Percentiles rank a stretch among this genome's conserved stretches.
Evolutionary conservation across 2,329 filamentous ascomycete genomes (phyloP).

Genomic region (Xylariomycetidae sp.): DNA sequence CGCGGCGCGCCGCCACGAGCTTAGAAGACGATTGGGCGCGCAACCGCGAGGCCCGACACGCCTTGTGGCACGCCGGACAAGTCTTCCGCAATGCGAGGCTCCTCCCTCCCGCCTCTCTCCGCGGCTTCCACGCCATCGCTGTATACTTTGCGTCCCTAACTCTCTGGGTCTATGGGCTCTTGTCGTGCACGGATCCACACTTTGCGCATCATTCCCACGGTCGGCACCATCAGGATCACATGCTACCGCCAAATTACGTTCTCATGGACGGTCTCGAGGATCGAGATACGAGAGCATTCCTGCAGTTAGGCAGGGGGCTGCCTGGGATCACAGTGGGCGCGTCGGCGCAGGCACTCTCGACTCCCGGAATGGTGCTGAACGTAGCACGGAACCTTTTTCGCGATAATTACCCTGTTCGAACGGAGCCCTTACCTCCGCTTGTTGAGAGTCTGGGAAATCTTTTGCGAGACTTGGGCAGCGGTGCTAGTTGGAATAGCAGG

Average conservation of each 20-base stretch:
- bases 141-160: constrained; percentile 24
- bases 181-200: no score
- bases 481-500: constrained; percentile 9
- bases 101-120: constrained; percentile 20
- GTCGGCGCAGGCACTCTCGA: constrained; percentile 15
- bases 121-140: constrained; percentile 22
- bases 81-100: constrained; percentile 17
- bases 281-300: constrained; percentile 18
- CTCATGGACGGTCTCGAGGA: constrained; percentile 21
- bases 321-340: constrained; percentile 11
- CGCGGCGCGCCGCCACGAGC: constrained; percentile 13
- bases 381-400: constrained; percentile 18
- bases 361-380: constrained; percentile 16
- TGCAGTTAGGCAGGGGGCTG: constrained; percentile 18
- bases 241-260: constrained; percentile 10
- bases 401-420: constrained; percentile 21
- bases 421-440: constrained; percentile 25
- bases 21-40: constrained; percentile 20
- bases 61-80: constrained; percentile 25
- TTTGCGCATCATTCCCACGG: no score
- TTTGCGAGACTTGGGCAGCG: constrained; percentile 19
- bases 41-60: constrained; percentile 19
- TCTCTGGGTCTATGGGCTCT: constrained; percentile 22
- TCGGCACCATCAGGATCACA: constrained; percentile 1
- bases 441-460: constrained; percentile 22